Percentiles rank a stretch among this genome's conserved stretches.
Conservation (phyloP, 768 basidiomycete species). For the Suillus subluteus region DNA sequence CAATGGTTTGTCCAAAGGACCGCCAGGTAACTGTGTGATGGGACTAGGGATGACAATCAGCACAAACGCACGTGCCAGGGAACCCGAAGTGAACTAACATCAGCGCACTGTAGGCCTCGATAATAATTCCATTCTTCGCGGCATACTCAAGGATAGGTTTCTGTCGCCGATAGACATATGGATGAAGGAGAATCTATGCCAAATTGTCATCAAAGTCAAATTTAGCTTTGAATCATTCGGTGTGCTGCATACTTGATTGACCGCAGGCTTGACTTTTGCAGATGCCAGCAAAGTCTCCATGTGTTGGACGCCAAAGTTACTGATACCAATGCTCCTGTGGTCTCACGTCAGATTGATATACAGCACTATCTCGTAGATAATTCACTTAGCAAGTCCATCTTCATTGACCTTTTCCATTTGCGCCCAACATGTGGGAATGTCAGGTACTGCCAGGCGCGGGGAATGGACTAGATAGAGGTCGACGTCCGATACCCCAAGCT, state of each 20-base stretch:
- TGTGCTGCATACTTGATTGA: constrained; percentile 57
- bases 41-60: constrained; percentile 24
- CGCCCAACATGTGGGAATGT: constrained; percentile 65
- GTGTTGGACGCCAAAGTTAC: constrained; percentile 64
- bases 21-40: constrained; percentile 59
- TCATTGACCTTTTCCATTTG: constrained; percentile 62
- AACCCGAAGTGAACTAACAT: neutral
- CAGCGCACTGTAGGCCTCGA: constrained; percentile 66
- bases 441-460: constrained; percentile 56
- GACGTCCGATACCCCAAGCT: constrained; percentile 38
- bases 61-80: constrained; percentile 45
- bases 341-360: neutral
- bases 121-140: constrained; percentile 59
- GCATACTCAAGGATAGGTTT: constrained; percentile 61
- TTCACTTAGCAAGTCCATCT: constrained; percentile 60
- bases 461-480: constrained; percentile 75
- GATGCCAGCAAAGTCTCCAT: constrained; percentile 56
- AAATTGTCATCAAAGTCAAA: neutral
- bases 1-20: constrained; percentile 65
- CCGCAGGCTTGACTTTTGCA: constrained; percentile 64
- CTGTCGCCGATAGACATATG: constrained; percentile 64
- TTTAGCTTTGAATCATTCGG: constrained; percentile 4
- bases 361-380: neutral
- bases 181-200: constrained; percentile 65
- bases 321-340: constrained; percentile 69